Evolutionary conservation across 768 basidiomycete species (phyloP).

Genomic region (Phylloporus sp.): DNA sequence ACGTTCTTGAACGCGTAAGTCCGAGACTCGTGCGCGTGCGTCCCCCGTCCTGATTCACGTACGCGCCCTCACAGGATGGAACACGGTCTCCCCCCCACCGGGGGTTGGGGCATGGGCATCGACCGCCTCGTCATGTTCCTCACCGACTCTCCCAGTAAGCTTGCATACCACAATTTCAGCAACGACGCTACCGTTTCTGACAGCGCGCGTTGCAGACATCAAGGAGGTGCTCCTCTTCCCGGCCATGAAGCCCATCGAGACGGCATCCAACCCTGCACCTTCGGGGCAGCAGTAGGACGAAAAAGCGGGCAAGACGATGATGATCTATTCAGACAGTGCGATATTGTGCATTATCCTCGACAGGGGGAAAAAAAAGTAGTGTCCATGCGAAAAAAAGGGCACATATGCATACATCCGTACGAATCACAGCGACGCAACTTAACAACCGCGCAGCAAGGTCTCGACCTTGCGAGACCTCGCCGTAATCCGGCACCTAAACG

Average conservation of each 20-base stretch:
- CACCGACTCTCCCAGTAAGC: slow-evolving; percentile 86
- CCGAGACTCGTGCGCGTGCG: not conserved
- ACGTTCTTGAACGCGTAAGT: slow-evolving; percentile 91
- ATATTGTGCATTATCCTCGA: not conserved
- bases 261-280: slow-evolving; percentile 33
- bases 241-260: slow-evolving; percentile 87
- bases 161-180: not conserved
- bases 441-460: slow-evolving; percentile 1
- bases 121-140: slow-evolving; percentile 99
- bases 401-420: no score
- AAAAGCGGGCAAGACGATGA: slow-evolving; percentile 24
- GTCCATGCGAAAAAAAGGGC: not conserved
- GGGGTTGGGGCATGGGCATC: slow-evolving; percentile 95
- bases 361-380: not conserved
- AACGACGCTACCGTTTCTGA: not conserved
- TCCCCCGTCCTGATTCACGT: slow-evolving; percentile 3
- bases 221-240: slow-evolving; percentile 97
- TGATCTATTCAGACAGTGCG: not conserved
- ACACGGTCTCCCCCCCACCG: slow-evolving; percentile 95
- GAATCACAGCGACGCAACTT: not conserved
- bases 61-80: slow-evolving; percentile 62
- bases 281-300: slow-evolving; percentile 15
- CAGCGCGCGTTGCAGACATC: slow-evolving; percentile 58
- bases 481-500: slow-evolving; percentile 51
- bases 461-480: slow-evolving; percentile 45